Evolutionary conservation across 2,329 filamentous ascomycete species (phyloP).

Genomic region (Alternaria panax): DNA sequence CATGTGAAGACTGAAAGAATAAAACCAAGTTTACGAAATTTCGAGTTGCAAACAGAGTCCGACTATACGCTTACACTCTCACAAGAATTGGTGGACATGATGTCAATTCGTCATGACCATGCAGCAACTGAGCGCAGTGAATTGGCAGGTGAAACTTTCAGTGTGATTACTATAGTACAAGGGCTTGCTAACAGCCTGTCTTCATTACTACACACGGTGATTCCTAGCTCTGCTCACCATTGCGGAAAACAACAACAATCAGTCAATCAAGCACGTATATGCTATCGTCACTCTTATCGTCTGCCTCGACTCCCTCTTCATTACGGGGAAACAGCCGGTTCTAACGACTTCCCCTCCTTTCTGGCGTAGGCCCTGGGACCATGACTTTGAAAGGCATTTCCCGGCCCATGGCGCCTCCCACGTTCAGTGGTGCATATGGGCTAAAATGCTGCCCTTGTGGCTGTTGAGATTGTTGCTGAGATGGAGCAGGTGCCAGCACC

Average conservation of each 20-base stretch:
- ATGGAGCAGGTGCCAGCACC: slow-evolving; percentile 41
- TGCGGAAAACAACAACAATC: background rate
- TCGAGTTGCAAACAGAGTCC: background rate
- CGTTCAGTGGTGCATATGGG: slow-evolving; percentile 33
- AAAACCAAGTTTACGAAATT: background rate
- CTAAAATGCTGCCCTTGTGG: slow-evolving; percentile 26
- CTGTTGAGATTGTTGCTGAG: slow-evolving; percentile 16
- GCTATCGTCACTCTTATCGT: slow-evolving; percentile 8
- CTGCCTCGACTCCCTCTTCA: background rate
- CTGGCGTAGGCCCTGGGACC: slow-evolving; percentile 38
- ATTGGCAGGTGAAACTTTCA: background rate
- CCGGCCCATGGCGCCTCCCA: slow-evolving; percentile 18
- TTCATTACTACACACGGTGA: background rate
- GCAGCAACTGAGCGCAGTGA: background rate
- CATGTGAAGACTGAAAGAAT: background rate
- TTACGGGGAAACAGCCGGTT: slow-evolving; percentile 16
- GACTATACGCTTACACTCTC: background rate
- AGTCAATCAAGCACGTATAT: slow-evolving; percentile 9
- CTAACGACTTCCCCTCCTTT: slow-evolving; percentile 40
- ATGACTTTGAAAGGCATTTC: slow-evolving; percentile 44
- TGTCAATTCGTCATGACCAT: background rate
- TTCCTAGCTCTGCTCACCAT: background rate
- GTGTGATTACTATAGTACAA: slow-evolving; percentile 10
- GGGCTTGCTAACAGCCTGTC: background rate
- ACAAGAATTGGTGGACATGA: background rate